Conservation (phyloP, 768 basidiomycete species). For the Daedaleopsis nitida region DNA sequence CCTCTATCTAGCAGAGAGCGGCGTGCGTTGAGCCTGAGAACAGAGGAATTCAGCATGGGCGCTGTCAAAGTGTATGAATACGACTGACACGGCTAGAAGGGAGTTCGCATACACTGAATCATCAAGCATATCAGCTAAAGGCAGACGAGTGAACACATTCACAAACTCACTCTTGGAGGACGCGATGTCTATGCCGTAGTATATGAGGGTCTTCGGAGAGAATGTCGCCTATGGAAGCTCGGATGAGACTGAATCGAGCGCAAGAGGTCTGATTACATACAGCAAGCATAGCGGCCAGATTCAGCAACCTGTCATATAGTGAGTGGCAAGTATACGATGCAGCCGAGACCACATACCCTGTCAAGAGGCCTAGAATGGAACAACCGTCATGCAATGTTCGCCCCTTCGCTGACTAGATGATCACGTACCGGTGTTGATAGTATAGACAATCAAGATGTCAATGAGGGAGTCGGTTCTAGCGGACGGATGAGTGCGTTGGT, state of each 20-base stretch:
- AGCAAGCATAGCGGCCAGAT: neutral
- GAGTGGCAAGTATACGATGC: too few species aligned
- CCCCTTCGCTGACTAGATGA: neutral
- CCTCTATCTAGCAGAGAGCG: slow-evolving; percentile 9
- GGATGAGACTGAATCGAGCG: neutral
- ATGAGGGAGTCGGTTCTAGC: slow-evolving; percentile 3
- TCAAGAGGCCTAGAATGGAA: too few species aligned
- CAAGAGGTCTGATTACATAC: neutral
- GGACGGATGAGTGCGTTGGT: neutral
- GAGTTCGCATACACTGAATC: slow-evolving; percentile 2
- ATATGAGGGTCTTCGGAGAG: neutral
- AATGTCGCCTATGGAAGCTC: neutral
- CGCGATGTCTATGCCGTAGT: neutral
- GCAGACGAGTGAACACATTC: too few species aligned
- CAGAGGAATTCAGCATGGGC: neutral
- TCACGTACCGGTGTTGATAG: neutral
- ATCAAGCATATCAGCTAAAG: neutral
- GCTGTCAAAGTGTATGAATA: neutral
- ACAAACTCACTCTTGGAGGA: neutral
- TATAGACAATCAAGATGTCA: slow-evolving; percentile 3
- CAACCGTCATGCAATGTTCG: too few species aligned
- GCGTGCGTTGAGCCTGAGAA: slow-evolving; percentile 7
- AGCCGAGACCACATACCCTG: too few species aligned
- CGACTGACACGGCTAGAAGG: neutral
- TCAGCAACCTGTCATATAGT: neutral